phyloP scores from a whole-genome alignment of 2,329 filamentous ascomycete genomes.

The Myriosclerotinia scirpicola region DNA sequence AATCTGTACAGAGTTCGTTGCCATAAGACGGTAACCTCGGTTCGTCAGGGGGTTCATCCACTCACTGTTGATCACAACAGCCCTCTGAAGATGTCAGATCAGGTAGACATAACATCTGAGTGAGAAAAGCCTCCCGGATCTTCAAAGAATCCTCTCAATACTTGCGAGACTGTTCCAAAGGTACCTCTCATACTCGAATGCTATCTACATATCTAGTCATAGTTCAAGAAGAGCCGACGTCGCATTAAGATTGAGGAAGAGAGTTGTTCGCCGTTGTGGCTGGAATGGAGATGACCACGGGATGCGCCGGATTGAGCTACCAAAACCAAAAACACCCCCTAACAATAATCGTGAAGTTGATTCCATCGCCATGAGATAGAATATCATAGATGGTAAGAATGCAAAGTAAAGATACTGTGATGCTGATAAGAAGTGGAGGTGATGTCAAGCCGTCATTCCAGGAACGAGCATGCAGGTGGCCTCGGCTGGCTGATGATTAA shows the following conservation, averaged over 20 bases:
- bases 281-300: not conserved
- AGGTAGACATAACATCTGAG: not conserved
- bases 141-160: not conserved
- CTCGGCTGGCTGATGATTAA: constrained; percentile 14
- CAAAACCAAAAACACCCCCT: no score
- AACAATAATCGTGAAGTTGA: not conserved
- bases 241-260: not conserved
- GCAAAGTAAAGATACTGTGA: not conserved
- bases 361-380: not conserved
- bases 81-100: not conserved
- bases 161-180: not conserved
- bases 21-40: not conserved
- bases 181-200: not conserved
- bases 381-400: not conserved
- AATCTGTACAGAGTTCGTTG: not conserved
- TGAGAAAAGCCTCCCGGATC: not conserved
- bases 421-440: not conserved
- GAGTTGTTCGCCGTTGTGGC: not conserved
- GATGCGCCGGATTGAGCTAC: not conserved
- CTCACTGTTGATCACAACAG: not conserved
- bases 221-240: not conserved
- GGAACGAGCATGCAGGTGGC: not conserved
- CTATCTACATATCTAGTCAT: not conserved
- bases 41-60: not conserved
- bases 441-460: not conserved